Base-by-base conservation (phyloP, 1,139 yeast genomes). In the Scheffersomyces parashehatae region DNA sequence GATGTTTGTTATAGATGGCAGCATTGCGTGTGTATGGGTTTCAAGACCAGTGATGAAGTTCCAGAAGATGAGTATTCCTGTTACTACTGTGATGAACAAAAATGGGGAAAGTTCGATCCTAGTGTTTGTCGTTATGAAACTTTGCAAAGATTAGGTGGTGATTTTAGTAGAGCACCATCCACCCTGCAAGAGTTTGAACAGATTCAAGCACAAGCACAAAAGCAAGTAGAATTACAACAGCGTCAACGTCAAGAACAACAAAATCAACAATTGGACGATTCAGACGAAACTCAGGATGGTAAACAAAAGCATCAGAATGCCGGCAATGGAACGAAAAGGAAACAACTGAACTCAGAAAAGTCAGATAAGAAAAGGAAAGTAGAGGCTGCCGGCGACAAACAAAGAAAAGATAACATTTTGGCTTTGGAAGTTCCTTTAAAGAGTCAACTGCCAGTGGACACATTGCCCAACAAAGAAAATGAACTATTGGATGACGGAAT, bases 1-100 rank as follows among this genome's bases (percentile, higher is more conserved):
- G 97, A 90, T 60, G 77, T 81, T 38, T 91, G 98, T 63, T 85
- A 80, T 64, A 81, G 96, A 49, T 91, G 97, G 97, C 97, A 90
- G 60, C 98, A 91, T 67, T 91, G 95, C 37, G 74, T 81, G 20
- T 91, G 98, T 65, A 89, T 88, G 80, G 88, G 87, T 7, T 88
- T 86, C 51, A 75, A 73, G 41, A 79, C 85, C 39, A 83, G 79
- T 46, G 86, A 81, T 29, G 83, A 85, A 45, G 95, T 85, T 0
- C 97, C 97, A 0, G 96, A 88, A 49, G 83, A 82, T 43, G 77
- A 70, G 46, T 91, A 88, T 60, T 74, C 82, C 38, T 91, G 99
- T 61, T 88, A 88, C 62, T 76, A 73, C 43, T 93, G 98, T 66
- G 86, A 84, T 49, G 79, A 79, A 47, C 51, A 56, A 16, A 70